Evolutionary conservation across 495 filamentous ascomycete species (phyloP).

Genomic region (Lophium mytilinum): DNA sequence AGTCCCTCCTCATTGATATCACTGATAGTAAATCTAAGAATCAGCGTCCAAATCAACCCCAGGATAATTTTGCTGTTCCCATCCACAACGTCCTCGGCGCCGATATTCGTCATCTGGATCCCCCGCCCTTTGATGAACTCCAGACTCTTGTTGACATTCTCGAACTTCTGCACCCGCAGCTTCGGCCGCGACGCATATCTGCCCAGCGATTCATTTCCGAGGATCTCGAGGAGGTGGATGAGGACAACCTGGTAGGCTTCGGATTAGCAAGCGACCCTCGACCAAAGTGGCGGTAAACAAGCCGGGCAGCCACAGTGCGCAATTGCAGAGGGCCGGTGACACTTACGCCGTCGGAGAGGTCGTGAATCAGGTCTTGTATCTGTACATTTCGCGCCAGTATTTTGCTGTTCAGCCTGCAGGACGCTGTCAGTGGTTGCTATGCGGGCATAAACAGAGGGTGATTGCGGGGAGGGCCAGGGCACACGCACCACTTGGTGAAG

Average conservation of each 20-base stretch:
- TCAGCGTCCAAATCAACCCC: conserved; percentile 94
- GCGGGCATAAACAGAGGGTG: neutral
- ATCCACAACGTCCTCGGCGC: conserved; percentile 96
- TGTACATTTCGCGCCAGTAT: conserved; percentile 62
- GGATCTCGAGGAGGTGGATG: conserved; percentile 92
- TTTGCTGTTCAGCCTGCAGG: conserved; percentile 84
- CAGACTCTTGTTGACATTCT: conserved; percentile 94
- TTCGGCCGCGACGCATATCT: conserved; percentile 94
- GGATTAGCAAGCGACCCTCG: conserved; percentile 1
- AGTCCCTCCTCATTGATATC: conserved; percentile 98
- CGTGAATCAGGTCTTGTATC: conserved; percentile 75
- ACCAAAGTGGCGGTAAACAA: neutral
- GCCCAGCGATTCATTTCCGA: conserved; percentile 86
- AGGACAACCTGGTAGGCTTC: conserved; percentile 62
- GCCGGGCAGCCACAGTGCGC: neutral
- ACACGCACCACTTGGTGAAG: conserved; percentile 88
- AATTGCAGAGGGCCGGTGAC: neutral
- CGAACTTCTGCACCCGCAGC: conserved; percentile 91
- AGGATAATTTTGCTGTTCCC: conserved; percentile 97
- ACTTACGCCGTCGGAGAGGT: conserved; percentile 88
- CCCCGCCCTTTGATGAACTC: conserved; percentile 84
- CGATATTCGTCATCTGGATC: conserved; percentile 97
- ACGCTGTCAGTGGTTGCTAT: neutral
- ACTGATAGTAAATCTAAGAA: conserved; percentile 94
- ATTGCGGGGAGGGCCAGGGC: neutral